phyloP scores from a whole-genome alignment of 1,284 basidiomycete species.

The Earliella scabrosa region DNA sequence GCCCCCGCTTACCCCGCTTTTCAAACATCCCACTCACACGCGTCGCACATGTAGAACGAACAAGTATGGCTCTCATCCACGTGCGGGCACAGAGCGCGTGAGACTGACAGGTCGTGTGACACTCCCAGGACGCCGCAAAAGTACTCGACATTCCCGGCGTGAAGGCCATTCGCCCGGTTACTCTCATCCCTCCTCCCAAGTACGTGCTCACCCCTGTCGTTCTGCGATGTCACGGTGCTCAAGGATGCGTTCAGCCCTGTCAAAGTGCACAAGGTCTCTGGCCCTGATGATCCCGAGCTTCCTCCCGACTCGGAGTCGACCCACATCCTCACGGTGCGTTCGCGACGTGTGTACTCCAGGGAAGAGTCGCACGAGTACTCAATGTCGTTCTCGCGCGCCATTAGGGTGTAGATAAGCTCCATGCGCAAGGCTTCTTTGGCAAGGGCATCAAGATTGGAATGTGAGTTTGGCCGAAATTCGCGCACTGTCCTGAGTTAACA shows the following conservation, averaged over 20 bases:
- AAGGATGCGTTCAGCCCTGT: slow-evolving; percentile 31
- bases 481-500: too few species aligned
- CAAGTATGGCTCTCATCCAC: slow-evolving; percentile 5
- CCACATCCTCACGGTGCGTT: slow-evolving; percentile 39
- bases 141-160: slow-evolving; percentile 33
- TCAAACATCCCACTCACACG: background rate
- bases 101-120: background rate
- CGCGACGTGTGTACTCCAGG: background rate
- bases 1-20: background rate
- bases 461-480: too few species aligned
- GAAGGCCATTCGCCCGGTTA: slow-evolving; percentile 36
- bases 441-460: slow-evolving; percentile 58
- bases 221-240: background rate
- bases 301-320: slow-evolving; percentile 39
- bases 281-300: slow-evolving; percentile 39
- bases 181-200: slow-evolving; percentile 32
- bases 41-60: slow-evolving; percentile 2
- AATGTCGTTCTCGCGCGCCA: too few species aligned
- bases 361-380: background rate
- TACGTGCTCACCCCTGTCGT: slow-evolving; percentile 7
- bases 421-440: slow-evolving; percentile 52
- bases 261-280: slow-evolving; percentile 31
- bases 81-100: background rate
- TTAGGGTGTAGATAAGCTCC: slow-evolving; percentile 53
- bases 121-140: slow-evolving; percentile 26